Base-by-base conservation (phyloP, 2,329 filamentous ascomycete species). In the Cytospora mali region DNA sequence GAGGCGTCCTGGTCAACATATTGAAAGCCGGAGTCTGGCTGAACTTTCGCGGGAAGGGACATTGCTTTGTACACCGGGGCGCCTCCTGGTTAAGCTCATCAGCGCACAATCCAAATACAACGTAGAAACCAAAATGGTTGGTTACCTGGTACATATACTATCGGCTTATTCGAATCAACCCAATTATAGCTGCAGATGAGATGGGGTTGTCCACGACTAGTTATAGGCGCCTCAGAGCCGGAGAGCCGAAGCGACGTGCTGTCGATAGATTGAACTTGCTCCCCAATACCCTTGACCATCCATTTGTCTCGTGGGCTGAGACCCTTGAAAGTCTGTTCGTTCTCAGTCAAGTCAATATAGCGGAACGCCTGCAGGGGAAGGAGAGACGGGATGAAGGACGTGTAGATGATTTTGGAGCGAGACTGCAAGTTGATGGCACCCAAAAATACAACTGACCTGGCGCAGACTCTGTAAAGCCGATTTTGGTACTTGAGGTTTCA, bases 111-210 rank as follows among this genome's bases (percentile, higher is more conserved):
- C 10, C 35, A 23, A n/a, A 27, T 4, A 2, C 0, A 14, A 25
- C 18, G 14, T 14, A 23, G 13, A n/a, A n/a, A n/a, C n/a, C n/a
- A n/a, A n/a, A n/a, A n/a, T n/a, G n/a, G n/a, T n/a, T n/a, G n/a
- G n/a, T n/a, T 21, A 62, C 55, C 55, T 58, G 60, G 60, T 28
- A 58, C 55, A 21, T 57, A 57, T 4, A 52, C 16, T 4, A 31
- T 18, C 10, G 52, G 53, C 6, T 7, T 27, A 16, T 4, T 7
- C 33, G n/a, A 18, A 6, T 58, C n/a, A 28, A 31, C 33, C 60
- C 55, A 62, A 13, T 62, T 62, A 39, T 62, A 62, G 27, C 48
- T 58, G 60, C 60, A 58, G 21, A 62, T 49, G 16, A 58, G 21
- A 16, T 52, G 31, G 10, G n/a, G 25, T 14, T 18, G 16, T 14